A percentile compares a stretch with the other conserved stretches of the same genome.
phyloP scores from a whole-genome alignment of 169 alveolate species.

The Miamiensis avidus region DNA sequence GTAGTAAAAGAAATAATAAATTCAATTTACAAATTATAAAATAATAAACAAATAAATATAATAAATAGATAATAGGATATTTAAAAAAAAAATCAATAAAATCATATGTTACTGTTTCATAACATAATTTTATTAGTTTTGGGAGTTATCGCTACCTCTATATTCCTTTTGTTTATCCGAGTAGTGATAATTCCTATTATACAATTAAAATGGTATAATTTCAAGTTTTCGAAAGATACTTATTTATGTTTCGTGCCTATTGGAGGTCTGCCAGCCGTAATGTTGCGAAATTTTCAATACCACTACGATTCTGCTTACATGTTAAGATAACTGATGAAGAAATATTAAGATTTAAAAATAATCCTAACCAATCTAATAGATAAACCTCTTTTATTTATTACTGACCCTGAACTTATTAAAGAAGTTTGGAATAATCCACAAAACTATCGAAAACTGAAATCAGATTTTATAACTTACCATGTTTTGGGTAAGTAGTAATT shows the following conservation, averaged over 20 bases:
- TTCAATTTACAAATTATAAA: too few species aligned
- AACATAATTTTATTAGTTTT: too few species aligned
- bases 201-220: too few species aligned
- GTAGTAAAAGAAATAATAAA: too few species aligned
- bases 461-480: background rate
- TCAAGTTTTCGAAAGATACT: background rate
- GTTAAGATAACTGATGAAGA: background rate
- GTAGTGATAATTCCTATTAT: background rate
- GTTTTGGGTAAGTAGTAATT: background rate
- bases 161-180: background rate
- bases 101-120: too few species aligned
- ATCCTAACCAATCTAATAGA: background rate
- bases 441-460: too few species aligned
- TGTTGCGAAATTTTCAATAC: too few species aligned
- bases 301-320: background rate
- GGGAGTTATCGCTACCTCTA: too few species aligned
- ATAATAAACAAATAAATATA: too few species aligned
- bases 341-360: background rate
- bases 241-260: background rate
- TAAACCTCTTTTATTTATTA: background rate
- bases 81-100: too few species aligned
- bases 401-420: background rate
- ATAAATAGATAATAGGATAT: too few species aligned
- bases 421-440: background rate
- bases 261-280: background rate